Evolutionary conservation across 2,329 filamentous ascomycete genomes (phyloP), one percentile per base, ranked within the genome.

Genomic region (Trichophyton equinum): DNA sequence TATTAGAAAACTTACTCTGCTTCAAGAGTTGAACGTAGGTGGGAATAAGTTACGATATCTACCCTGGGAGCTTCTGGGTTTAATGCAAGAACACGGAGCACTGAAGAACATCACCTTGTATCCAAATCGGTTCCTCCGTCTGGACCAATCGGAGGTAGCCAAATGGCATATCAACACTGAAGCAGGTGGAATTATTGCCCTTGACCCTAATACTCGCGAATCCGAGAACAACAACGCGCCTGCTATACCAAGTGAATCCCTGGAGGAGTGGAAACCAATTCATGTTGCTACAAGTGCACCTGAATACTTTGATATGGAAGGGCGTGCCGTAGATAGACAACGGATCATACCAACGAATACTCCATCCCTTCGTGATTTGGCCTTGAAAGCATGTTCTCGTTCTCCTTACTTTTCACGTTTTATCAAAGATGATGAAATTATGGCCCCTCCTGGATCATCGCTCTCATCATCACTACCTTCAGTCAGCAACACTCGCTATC

Each of bases 11-110:
- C 65, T 79, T 58, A 73, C 67, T 7, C 71, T 71, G 51, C 67
- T 79, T 46, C 71, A 75, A 66, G 73, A 75, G 27, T 65, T 79
- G n/a, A 79, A 78, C 42, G 63, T 79, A 25, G 72, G 75, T 1
- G 72, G 74, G 33, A 79, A 79, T 62, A 67, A 72, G 33, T 67
- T 79, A 8, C 64, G 67, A 9, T 70, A 69, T 51, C 71, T 79
- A 1, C 77, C 77, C 0, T 77, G 74, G 70, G 77, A 79, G 58
- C 64, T 79, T 5, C 63, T 79, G 15, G 69, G 70, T 60, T 68
- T 79, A 2, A 71, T 74, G 22, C 68, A 67, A 33, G 67, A 72
- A 47, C 11, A 25, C 7, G 73, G 73, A 4, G 69, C 73, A 22
- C 60, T 77, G 55, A 73, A 70, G 59, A 73, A 73, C 55, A 65